A percentile compares a stretch with the other conserved stretches of the same genome.
These are phyloP conservation scores for Agaricales sp. DNA, from an alignment of 1,284 basidiomycete genomes.

Conservation along the genomic window DNA sequence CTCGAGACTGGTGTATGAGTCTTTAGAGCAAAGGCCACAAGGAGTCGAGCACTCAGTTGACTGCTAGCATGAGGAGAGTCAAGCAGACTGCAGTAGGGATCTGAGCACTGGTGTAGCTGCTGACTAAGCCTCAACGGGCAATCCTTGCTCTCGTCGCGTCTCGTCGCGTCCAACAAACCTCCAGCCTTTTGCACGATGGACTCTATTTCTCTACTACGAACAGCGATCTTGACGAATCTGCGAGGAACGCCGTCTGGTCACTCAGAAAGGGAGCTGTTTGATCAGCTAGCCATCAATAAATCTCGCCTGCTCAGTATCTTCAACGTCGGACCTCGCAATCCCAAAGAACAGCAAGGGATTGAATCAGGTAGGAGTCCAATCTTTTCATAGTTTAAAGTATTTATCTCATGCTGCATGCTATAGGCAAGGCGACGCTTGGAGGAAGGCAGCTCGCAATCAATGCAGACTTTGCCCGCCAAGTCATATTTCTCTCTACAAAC, in stretches of 20 bases:
- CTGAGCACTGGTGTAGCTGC: too few relatives aligned
- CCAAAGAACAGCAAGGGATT: conserved; percentile 59
- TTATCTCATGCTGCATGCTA: conserved; percentile 1
- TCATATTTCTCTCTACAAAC: conserved; percentile 64
- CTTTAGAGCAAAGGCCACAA: too few relatives aligned
- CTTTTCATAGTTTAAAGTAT: background rate
- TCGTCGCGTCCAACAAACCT: too few relatives aligned
- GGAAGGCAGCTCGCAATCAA: conserved; percentile 58
- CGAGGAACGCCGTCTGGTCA: conserved; percentile 21
- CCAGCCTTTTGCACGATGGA: too few relatives aligned
- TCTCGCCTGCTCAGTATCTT: conserved; percentile 48
- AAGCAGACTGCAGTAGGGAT: too few relatives aligned
- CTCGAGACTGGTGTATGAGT: too few relatives aligned
- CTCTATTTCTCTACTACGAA: conserved; percentile 26
- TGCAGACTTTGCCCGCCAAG: conserved; percentile 64
- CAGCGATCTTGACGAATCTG: conserved; percentile 22
- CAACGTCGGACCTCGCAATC: conserved; percentile 50
- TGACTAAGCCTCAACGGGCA: too few relatives aligned
- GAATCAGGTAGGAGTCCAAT: conserved; percentile 47
- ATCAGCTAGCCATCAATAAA: conserved; percentile 59
- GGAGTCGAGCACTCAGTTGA: too few relatives aligned
- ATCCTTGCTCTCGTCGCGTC: too few relatives aligned
- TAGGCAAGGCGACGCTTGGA: conserved; percentile 53
- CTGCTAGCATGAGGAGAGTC: too few relatives aligned
- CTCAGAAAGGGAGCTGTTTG: conserved; percentile 52